Percentiles rank a stretch among this genome's conserved stretches.
Evolutionary conservation across 2,329 filamentous ascomycete species (phyloP).

Genomic region (Helotiales sp.): DNA sequence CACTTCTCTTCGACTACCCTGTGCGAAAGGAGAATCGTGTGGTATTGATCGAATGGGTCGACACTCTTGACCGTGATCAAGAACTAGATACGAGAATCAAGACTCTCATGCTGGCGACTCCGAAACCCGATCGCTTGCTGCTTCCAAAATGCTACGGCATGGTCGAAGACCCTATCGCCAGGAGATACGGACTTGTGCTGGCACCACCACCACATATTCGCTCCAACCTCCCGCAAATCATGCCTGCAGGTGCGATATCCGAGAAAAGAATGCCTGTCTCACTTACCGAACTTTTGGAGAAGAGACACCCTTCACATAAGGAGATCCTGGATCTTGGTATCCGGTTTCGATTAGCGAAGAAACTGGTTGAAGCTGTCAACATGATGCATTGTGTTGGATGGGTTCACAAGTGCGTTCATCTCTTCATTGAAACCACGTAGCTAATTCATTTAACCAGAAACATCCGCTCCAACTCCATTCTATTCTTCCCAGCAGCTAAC

Average conservation of each 20-base stretch:
- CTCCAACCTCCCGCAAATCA: conserved; percentile 31
- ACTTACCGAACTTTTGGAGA: conserved; percentile 35
- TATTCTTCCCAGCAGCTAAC: conserved; percentile 51
- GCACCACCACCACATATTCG: conserved; percentile 38
- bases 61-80: conserved; percentile 30
- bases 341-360: conserved; percentile 50
- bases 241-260: conserved; percentile 37
- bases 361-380: conserved; percentile 52
- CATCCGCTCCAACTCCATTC: conserved; percentile 46
- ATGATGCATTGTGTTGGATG: conserved; percentile 58
- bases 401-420: conserved; percentile 50
- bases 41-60: conserved; percentile 39
- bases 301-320: conserved; percentile 30
- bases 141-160: conserved; percentile 39
- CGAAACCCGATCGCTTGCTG: conserved; percentile 34
- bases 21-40: conserved; percentile 37
- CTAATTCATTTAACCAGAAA: conserved; percentile 28
- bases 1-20: conserved; percentile 39
- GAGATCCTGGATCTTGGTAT: conserved; percentile 49
- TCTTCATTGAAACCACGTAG: conserved; percentile 32
- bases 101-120: conserved; percentile 37
- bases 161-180: conserved; percentile 33
- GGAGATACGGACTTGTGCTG: conserved; percentile 36
- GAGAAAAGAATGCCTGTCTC: conserved; percentile 38
- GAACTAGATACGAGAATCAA: conserved; percentile 36